phyloP scores from a whole-genome alignment of 176 grass and related monocot genomes.

The Neostapfia colusana region DNA sequence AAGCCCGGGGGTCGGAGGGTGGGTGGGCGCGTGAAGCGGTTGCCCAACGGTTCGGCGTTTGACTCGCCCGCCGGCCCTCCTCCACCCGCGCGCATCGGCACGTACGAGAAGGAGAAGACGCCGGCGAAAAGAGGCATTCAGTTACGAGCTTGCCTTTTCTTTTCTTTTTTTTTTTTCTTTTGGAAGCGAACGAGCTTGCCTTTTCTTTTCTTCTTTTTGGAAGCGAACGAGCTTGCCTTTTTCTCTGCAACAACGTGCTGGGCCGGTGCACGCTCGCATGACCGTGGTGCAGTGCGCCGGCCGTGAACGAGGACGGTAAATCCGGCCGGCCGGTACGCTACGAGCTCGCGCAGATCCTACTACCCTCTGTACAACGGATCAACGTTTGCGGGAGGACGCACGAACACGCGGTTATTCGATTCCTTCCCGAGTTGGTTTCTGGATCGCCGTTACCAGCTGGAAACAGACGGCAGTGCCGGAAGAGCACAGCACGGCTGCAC shows the following conservation, averaged over 20 bases:
- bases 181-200: too few species aligned
- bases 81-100: background rate
- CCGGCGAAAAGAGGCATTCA: too few species aligned
- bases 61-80: background rate
- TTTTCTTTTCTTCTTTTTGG: too few species aligned
- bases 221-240: too few species aligned
- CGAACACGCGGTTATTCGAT: background rate
- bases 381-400: background rate
- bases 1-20: background rate
- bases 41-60: slow-evolving; percentile 27
- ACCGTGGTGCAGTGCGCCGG: too few species aligned
- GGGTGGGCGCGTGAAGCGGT: slow-evolving; percentile 11
- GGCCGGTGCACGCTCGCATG: background rate
- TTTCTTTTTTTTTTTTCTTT: too few species aligned
- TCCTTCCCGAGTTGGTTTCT: background rate
- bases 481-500: background rate
- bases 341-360: background rate
- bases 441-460: background rate
- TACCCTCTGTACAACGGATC: background rate
- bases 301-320: too few species aligned
- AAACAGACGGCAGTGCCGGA: background rate
- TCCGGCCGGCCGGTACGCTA: background rate
- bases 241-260: background rate
- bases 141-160: background rate
- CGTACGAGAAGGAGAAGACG: background rate